phyloP scores from a whole-genome alignment of 148 eudicot species.

The Agrostemma githago region DNA sequence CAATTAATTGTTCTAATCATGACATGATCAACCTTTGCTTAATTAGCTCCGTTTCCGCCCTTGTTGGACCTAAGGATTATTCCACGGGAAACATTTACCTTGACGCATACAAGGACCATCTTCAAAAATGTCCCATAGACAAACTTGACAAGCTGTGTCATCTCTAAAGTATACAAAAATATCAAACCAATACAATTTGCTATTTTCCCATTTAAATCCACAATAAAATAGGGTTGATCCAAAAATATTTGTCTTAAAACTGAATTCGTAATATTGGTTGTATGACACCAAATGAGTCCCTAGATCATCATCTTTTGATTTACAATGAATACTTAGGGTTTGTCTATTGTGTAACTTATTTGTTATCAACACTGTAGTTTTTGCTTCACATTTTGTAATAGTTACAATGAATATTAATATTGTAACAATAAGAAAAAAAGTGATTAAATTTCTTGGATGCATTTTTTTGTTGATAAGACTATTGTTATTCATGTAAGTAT shows the following conservation, averaged over 20 bases:
- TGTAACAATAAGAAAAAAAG: background rate
- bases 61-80: background rate
- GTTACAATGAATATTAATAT: background rate
- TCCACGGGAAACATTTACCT: background rate
- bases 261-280: no score
- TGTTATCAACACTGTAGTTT: background rate
- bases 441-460: background rate
- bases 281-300: background rate
- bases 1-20: no score
- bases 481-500: no score
- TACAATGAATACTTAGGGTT: background rate
- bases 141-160: background rate
- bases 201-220: background rate
- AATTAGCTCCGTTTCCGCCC: background rate
- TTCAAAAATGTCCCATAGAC: background rate
- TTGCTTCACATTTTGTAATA: background rate
- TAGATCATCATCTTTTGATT: background rate
- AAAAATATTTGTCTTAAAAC: background rate
- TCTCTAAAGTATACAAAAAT: background rate
- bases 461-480: no score
- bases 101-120: background rate
- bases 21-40: no score
- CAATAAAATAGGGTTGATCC: background rate
- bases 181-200: background rate
- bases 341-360: background rate